Base-by-base conservation (phyloP, 441 rosid genomes). In the Populus hybrid region DNA sequence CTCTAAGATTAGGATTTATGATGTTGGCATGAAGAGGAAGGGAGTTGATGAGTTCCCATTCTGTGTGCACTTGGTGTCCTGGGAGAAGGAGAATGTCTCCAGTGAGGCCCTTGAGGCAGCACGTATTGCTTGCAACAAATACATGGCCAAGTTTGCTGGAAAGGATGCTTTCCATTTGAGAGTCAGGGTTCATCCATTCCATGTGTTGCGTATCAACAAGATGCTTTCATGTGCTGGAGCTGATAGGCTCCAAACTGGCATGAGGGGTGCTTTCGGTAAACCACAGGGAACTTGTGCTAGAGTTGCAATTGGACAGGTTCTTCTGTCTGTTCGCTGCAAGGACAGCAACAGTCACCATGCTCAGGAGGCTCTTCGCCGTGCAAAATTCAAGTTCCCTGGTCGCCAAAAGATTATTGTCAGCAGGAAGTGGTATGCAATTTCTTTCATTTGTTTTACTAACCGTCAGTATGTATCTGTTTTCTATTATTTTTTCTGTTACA, bases 171-270 rank as follows among this genome's bases (percentile, higher is more conserved):
- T 94, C 86, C 97, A 94, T 80, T 76, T 94, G 84, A 87, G 96
- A 65, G 94, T 94, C 68, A 82, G 97, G 75, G 98, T 94, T 35
- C 98, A 92, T 76, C 96, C 98, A 2, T 94, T 92, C 89, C 98
- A 92, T 86, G 98, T 92, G 74, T 70, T 94, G 75, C 89, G 98
- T 57, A 94, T 94, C 82, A 92, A 92, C 90, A 94, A 92, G 89
- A 94, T 94, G 98, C 96, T 94, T 86, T 94, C 98, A 0, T 94
- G 97, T 79, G 98, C 96, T 70, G 97, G 98, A 53, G 98, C 94
- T 82, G 96, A 94, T 90, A 90, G 96, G 90, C 95, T 92, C 73
- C 94, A 92, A 77, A 92, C 97, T 32, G 97, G 97, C 63, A 92
- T 89, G 91, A 82, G 89, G 69, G 91, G 91, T 78, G 91, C 91